A percentile compares a stretch with the other conserved stretches of the same genome.
These are phyloP conservation scores for Diaporthe sp. DNA, from an alignment of 2,329 filamentous ascomycete species.

Conservation along the genomic window DNA sequence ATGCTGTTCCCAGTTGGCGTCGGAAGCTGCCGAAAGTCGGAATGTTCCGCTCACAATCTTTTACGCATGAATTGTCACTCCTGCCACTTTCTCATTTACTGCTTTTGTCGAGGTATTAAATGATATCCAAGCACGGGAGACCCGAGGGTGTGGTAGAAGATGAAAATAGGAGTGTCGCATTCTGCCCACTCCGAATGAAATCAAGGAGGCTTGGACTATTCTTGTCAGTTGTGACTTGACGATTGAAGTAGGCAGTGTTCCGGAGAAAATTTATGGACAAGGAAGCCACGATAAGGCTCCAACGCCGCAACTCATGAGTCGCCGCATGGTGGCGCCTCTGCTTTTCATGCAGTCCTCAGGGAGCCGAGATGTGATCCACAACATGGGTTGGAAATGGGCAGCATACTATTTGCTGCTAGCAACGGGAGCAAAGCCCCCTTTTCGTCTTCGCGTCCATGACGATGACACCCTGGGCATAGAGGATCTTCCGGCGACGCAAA, in stretches of 20 bases:
- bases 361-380: conserved; percentile 10
- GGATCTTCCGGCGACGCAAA: conserved; percentile 5
- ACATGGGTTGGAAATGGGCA: conserved; percentile 20
- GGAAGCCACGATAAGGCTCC: conserved; percentile 1
- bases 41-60: not conserved
- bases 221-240: not conserved
- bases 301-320: not conserved
- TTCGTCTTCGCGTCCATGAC: not conserved
- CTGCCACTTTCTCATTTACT: not conserved
- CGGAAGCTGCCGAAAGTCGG: not conserved
- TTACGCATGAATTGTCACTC: not conserved
- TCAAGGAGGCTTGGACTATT: not conserved
- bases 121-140: not conserved
- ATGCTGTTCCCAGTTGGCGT: not conserved
- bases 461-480: not conserved
- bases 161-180: not conserved
- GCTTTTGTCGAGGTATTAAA: not conserved
- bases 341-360: not conserved
- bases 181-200: not conserved
- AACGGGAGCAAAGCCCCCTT: not conserved
- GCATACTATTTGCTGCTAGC: not conserved
- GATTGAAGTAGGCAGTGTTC: not conserved
- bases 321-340: not conserved
- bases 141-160: not conserved
- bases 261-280: conserved; percentile 3